A percentile compares a stretch with the other conserved stretches of the same genome.
Conservation (phyloP, 768 basidiomycete genomes). For the Tephrocybe sp. region DNA sequence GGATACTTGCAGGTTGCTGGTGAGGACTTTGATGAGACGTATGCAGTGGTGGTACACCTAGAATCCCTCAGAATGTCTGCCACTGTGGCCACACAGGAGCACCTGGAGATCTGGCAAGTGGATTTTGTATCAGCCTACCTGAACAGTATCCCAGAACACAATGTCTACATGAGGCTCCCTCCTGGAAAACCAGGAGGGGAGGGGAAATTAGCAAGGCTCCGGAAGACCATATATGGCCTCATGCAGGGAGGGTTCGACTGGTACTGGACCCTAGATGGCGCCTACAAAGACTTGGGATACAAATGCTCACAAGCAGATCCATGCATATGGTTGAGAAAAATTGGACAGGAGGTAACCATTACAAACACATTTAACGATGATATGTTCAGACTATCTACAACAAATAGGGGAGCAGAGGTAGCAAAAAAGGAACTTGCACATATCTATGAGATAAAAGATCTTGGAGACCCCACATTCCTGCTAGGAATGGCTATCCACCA, state of each 20-base stretch:
- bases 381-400: background rate
- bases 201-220: no score
- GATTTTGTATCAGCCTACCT: constrained; percentile 24
- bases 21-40: constrained; percentile 26
- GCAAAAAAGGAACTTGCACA: background rate
- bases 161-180: background rate
- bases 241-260: constrained; percentile 1
- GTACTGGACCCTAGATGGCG: background rate
- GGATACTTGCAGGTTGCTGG: constrained; percentile 33
- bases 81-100: constrained; percentile 18
- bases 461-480: background rate
- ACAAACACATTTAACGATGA: background rate
- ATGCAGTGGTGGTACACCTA: constrained; percentile 14
- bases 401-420: background rate
- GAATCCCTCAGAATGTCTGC: constrained; percentile 13
- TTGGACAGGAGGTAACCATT: background rate
- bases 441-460: background rate
- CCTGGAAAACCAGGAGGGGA: no score
- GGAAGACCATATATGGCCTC: no score
- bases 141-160: constrained; percentile 28
- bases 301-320: background rate
- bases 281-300: background rate
- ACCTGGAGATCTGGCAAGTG: constrained; percentile 28
- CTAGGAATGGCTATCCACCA: background rate
- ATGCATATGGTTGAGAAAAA: background rate